Evolutionary conservation across 495 filamentous ascomycete genomes (phyloP).

Genomic region (Clohesyomyces aquaticus): DNA sequence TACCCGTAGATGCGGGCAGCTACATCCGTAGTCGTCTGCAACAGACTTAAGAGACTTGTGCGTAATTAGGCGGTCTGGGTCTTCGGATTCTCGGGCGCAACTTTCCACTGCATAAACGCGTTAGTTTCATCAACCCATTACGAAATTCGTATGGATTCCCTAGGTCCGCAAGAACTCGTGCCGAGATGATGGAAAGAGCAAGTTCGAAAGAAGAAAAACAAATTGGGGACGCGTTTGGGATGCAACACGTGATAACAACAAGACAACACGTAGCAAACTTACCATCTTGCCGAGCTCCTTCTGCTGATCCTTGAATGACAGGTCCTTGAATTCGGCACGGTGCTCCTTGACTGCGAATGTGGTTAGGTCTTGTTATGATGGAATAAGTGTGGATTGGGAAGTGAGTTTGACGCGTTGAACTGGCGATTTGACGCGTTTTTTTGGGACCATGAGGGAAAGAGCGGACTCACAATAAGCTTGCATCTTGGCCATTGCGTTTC

Average conservation of each 20-base stretch:
- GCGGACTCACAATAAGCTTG: conserved; percentile 32
- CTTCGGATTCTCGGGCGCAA: conserved; percentile 32
- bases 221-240: not conserved
- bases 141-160: not conserved
- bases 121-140: conserved; percentile 13
- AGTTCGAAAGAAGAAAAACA: not conserved
- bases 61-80: conserved; percentile 11
- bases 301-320: conserved; percentile 37
- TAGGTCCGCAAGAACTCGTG: not conserved
- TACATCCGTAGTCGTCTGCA: no score
- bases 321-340: conserved; percentile 27
- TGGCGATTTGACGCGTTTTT: conserved; percentile 20
- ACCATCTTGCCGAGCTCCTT: conserved; percentile 34
- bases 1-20: no score
- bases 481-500: conserved; percentile 32
- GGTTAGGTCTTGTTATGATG: not conserved
- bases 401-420: conserved; percentile 24
- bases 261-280: conserved; percentile 10
- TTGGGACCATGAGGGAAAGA: not conserved
- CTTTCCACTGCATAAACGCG: conserved; percentile 30
- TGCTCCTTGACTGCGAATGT: conserved; percentile 27
- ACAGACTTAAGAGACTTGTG: no score
- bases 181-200: not conserved
- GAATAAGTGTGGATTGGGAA: not conserved
- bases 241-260: not conserved